Evolutionary conservation across 2,329 filamentous ascomycete genomes (phyloP), one percentile per base, ranked within the genome.

Genomic region (Amphichorda felina): DNA sequence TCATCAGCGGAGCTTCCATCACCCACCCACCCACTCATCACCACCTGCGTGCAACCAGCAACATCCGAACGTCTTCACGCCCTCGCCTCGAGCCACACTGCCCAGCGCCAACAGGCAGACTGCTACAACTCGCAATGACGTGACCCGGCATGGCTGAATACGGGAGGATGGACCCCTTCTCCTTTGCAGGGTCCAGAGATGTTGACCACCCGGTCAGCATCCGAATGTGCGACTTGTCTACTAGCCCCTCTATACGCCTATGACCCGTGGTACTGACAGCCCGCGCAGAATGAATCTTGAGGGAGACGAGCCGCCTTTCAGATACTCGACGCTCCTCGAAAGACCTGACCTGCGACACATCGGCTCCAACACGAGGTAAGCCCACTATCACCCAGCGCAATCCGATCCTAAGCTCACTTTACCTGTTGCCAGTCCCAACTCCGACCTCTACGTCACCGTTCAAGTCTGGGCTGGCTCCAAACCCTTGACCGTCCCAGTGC

Each of bases 391-490:
- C 19, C 16, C 8, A 22, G 4, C 4, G 7, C 18, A 25, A 10
- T 21, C 21, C 21, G 21, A 14, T 14, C 19, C 22, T 13, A 25
- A 26, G 14, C 3, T 34, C 15, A 34, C 21, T 7, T 11, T n/a
- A n/a, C 7, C 13, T 10, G 16, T 13, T 17, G 25, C 17, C 43
- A 87, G 83, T 56, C 66, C 80, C 1, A 66, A 81, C 53, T 95
- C 87, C 18, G 91, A 98, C 55, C 78, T 98, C 33, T 95, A 89
- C 52, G 79, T 94, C 33, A 95, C 88, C 1, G 82, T 81, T 8
- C 91, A 96, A 57, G 72, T 96, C 49, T 98, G 89, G 82, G 85
- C 88, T 10, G 87, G 93, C 49, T 95, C 88, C 19, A 98, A 98
- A 55, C 87, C 89, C 25, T 64, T 98, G 45, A 93, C 88, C 0